Evolutionary conservation across 495 filamentous ascomycete species (phyloP), one percentile per base, ranked within the genome.

Genomic region (Filosporella fistucella): DNA sequence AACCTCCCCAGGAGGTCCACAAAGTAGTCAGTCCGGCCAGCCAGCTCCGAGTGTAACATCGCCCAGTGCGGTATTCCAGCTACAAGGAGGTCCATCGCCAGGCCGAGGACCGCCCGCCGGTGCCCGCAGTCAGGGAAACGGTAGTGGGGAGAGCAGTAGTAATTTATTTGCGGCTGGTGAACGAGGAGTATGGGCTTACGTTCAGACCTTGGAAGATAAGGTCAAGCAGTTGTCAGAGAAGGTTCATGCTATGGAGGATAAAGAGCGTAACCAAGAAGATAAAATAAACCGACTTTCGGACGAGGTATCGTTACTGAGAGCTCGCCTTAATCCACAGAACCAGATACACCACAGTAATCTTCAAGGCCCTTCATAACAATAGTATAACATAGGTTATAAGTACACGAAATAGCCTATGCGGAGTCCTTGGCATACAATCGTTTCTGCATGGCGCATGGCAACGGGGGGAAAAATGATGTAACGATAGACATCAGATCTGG

Each of bases 121-220:
- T 8, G 54, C 61, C 10, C 28, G 61, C 14, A 61, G 59, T 7
- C 58, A 60, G 22, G 38, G 57, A 5, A 63, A 54, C 23, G 63
- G 50, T 12, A 65, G 63, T 24, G 63, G 65, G 35, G 68, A 64
- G 38, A 60, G 57, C 18, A 68, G 54, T 43, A 70, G 66, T 49
- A 73, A 68, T 41, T 56, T 72, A 13, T 72, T 72, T 41, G 60
- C 66, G 16, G 57, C 61, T 6, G 55, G 54, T 11, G 73, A 77
- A 23, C 63, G 65, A 36, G 63, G 62, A 14, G 49, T 77, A 9
- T 75, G 67, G 70, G 50, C 66, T 4, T 77, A 76, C 52, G 66
- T 76, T 36, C 71, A 74, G 29, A 63, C 60, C n/a, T 61, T 77
- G 11, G 74, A 78, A 30, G 70, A 69, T 2, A 63, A 66, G 52